Conservation (phyloP, 176 grass and related monocot genomes). For the Triticum monococcum region DNA sequence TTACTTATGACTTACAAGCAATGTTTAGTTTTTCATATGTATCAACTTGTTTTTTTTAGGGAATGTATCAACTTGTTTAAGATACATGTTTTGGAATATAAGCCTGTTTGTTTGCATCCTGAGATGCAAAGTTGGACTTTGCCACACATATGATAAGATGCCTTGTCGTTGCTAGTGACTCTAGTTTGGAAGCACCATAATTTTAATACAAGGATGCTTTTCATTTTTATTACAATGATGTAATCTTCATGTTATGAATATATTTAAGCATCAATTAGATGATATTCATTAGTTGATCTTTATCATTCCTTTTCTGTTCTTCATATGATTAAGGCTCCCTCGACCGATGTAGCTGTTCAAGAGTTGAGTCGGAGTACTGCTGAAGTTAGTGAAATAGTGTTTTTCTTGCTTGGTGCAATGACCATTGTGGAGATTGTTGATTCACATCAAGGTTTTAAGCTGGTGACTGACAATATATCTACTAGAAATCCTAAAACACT, state of each 20-base stretch:
- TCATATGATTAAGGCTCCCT: slow-evolving; percentile 67
- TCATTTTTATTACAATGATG: background rate
- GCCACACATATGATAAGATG: background rate
- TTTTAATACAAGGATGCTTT: background rate
- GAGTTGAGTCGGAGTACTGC: slow-evolving; percentile 65
- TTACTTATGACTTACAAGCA: background rate
- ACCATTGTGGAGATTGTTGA: slow-evolving; percentile 98
- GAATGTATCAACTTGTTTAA: too few species aligned
- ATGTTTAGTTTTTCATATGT: background rate
- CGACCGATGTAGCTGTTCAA: slow-evolving; percentile 74
- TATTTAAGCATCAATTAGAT: slow-evolving; percentile 6
- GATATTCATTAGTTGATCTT: background rate
- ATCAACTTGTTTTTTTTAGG: background rate
- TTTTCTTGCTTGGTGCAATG: slow-evolving; percentile 99
- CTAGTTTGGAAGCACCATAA: background rate
- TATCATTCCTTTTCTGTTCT: slow-evolving; percentile 28
- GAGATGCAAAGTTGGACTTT: background rate
- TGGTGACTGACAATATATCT: slow-evolving; percentile 96
- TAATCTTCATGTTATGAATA: background rate
- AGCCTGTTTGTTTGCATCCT: background rate
- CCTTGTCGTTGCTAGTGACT: background rate
- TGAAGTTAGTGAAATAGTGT: slow-evolving; percentile 99
- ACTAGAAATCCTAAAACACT: slow-evolving; percentile 81
- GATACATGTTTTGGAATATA: too few species aligned
- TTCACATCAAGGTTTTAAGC: slow-evolving; percentile 98